Evolutionary conservation across 2,329 filamentous ascomycete species (phyloP).

Genomic region (Dissoconium aciculare): DNA sequence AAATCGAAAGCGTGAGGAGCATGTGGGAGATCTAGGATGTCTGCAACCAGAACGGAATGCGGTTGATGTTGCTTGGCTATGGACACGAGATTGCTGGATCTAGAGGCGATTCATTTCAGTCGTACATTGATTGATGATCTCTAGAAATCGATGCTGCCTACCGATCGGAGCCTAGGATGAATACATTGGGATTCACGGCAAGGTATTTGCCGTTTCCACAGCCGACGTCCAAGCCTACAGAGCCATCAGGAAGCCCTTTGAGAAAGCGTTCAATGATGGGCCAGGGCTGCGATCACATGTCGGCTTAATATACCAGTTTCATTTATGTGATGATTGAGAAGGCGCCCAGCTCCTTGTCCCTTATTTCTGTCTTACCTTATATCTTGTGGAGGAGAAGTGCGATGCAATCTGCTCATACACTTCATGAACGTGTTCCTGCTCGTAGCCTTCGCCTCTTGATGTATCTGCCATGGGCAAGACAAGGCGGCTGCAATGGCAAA

Average conservation of each 20-base stretch:
- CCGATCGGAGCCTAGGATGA: constrained; percentile 74
- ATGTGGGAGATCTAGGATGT: constrained; percentile 73
- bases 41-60: constrained; percentile 61
- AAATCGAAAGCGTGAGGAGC: constrained; percentile 57
- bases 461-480: not conserved
- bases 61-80: constrained; percentile 44
- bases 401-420: constrained; percentile 81
- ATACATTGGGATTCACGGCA: constrained; percentile 58
- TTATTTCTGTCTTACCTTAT: constrained; percentile 40
- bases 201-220: constrained; percentile 98
- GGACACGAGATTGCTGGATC: constrained; percentile 42
- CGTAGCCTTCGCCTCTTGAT: constrained; percentile 45
- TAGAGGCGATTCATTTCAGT: constrained; percentile 17
- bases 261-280: constrained; percentile 77
- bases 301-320: constrained; percentile 1
- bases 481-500: too few relatives aligned
- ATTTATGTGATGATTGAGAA: too few relatives aligned
- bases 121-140: constrained; percentile 3
- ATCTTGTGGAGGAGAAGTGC: constrained; percentile 67
- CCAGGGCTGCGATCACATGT: constrained; percentile 51
- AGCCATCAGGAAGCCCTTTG: constrained; percentile 46
- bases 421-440: constrained; percentile 73
- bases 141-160: constrained; percentile 33
- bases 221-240: constrained; percentile 77
- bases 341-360: not conserved